Base-by-base conservation (phyloP, 306 rosid genomes). In the Cicer pinnatifidum region DNA sequence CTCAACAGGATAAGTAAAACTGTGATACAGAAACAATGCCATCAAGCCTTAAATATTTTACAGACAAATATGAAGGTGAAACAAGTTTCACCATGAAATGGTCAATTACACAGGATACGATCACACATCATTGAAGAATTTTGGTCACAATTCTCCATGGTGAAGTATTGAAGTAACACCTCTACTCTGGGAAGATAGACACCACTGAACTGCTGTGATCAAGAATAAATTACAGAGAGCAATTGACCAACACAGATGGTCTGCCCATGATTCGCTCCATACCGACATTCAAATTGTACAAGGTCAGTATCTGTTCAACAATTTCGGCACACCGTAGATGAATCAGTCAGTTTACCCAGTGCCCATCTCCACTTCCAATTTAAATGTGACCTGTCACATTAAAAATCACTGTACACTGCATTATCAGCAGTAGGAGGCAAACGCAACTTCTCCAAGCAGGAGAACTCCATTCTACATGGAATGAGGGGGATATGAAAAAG, bases 41-140 rank as follows among this genome's bases (percentile, higher is more conserved):
- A 67, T 69, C 43, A 67, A 80, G 77, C 19, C 83, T 20, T 43
- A 20, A 17, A 6, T 28, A 76, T 44, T 75, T 12, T 48, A 73
- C 41, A 73, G 69, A 81, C 17, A 43, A 41, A 50, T 39, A 53
- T 54, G 71, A 73, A 73, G 75, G 75, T 61, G 75, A 57, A 71
- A 70, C 73, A 78, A 69, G 78, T 64, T 84, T 84, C 77, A 79
- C 85, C 74, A 33, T 6, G 76, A 69, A 74, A 71, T 75, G 81
- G 81, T 72, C 71, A 69, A 81, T 75, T 69, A 75, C 82, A 86
- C 79, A 84, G 48, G 75, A 85, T 76, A 78, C 88, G 87, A 76
- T 80, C 80, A 80, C 47, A 69, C 81, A 75, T 54, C 69, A 48
- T 20, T 28, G 53, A 81, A 78, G 79, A 82, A 85, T 41, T 79